phyloP scores from a whole-genome alignment of 202 grass and related monocot species.

The Panicum virgatum region DNA sequence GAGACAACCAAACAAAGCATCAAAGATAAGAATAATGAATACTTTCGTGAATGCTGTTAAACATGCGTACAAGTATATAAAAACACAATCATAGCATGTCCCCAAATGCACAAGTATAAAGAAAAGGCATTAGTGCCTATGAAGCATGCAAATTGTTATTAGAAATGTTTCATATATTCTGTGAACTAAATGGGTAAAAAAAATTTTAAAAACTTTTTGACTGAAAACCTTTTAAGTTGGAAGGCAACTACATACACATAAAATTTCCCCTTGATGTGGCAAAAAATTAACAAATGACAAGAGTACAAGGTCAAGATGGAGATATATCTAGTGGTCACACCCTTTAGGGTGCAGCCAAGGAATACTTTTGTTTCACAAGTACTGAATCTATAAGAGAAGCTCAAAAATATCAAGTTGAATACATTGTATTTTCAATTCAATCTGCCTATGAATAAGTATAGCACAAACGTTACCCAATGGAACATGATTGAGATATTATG shows the following conservation, averaged over 20 bases:
- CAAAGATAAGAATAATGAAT: background rate
- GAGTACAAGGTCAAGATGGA: background rate
- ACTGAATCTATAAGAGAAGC: background rate
- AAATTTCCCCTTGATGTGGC: background rate
- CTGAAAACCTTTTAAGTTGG: background rate
- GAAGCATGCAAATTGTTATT: background rate
- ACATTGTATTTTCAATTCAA: background rate
- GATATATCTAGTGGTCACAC: background rate
- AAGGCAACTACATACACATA: background rate
- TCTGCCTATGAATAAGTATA: background rate
- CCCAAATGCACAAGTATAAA: background rate
- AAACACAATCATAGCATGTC: background rate
- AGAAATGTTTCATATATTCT: background rate
- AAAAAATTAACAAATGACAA: background rate
- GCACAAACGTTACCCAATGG: background rate
- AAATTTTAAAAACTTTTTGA: background rate
- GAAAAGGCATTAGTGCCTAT: background rate
- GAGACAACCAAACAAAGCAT: background rate
- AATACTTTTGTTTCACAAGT: background rate
- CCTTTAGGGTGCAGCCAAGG: background rate
- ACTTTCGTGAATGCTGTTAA: background rate
- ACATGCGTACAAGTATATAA: background rate
- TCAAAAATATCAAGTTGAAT: background rate
- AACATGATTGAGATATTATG: background rate
- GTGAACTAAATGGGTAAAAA: too few species aligned